phyloP scores from a whole-genome alignment of 495 filamentous ascomycete species.

The Xeromyces bisporus region DNA sequence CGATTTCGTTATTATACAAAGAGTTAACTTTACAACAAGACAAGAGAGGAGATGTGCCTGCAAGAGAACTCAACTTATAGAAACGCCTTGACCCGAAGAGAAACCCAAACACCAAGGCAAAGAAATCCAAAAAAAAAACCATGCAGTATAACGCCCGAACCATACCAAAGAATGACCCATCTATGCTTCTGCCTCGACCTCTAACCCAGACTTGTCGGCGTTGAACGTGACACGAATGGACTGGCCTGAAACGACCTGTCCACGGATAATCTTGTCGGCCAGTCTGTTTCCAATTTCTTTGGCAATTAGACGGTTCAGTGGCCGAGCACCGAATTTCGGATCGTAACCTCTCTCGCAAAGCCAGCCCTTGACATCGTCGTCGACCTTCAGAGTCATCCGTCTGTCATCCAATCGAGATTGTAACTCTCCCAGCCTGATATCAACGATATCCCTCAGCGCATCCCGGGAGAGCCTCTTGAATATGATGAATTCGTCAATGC shows the following conservation, averaged over 20 bases:
- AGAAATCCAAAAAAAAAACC: constrained; percentile 1
- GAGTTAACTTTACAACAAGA: no score
- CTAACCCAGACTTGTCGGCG: constrained; percentile 18
- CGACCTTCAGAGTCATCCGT: constrained; percentile 58
- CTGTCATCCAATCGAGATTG: constrained; percentile 72
- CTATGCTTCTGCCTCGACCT: constrained; percentile 11
- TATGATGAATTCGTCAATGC: constrained; percentile 92
- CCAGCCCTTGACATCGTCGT: constrained; percentile 62
- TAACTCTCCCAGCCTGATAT: constrained; percentile 76
- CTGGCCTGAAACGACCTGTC: constrained; percentile 61
- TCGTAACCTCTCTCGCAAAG: constrained; percentile 80
- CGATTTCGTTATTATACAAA: no score
- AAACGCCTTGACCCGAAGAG: no score
- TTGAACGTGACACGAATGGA: constrained; percentile 49
- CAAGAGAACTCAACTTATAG: not conserved
- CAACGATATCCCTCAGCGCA: constrained; percentile 81
- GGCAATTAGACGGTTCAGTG: constrained; percentile 76
- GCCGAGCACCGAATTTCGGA: constrained; percentile 80
- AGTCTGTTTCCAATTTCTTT: constrained; percentile 78
- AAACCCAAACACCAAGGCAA: constrained; percentile 1
- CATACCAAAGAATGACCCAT: not conserved
- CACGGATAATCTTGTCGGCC: constrained; percentile 81
- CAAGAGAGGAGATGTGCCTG: constrained; percentile 8
- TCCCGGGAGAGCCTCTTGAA: constrained; percentile 67
- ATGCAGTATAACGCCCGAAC: constrained; percentile 1